Evolutionary conservation across 2,329 filamentous ascomycete genomes (phyloP).

Genomic region (Sphaerostilbella broomeana): DNA sequence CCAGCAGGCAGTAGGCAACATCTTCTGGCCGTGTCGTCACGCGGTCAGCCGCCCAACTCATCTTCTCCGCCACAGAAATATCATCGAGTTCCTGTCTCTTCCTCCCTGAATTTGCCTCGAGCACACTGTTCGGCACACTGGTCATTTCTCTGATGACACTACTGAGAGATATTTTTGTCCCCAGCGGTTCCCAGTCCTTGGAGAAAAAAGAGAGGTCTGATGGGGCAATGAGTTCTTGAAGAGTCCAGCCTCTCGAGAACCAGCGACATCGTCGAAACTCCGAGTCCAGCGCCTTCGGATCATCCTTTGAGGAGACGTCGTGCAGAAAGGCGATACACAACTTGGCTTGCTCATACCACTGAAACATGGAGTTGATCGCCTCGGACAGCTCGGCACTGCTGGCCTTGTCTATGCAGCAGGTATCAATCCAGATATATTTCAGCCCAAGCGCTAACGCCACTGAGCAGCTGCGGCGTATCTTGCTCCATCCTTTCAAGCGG

Average conservation of each 20-base stretch:
- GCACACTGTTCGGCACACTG: constrained; percentile 16
- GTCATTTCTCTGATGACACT: constrained; percentile 16
- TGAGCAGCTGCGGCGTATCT: constrained; percentile 19
- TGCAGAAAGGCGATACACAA: constrained; percentile 23
- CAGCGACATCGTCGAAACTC: constrained; percentile 18
- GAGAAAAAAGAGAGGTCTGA: constrained; percentile 21
- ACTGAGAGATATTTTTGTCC: constrained; percentile 17
- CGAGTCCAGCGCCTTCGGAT: neutral
- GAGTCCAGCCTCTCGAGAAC: constrained; percentile 25
- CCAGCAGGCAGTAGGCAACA: constrained; percentile 27
- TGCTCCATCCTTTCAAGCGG: constrained; percentile 11
- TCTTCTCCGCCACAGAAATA: constrained; percentile 22
- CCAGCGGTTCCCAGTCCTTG: constrained; percentile 17
- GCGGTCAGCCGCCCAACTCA: constrained; percentile 26
- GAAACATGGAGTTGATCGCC: constrained; percentile 29
- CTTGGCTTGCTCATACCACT: constrained; percentile 24
- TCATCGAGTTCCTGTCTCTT: constrained; percentile 3
- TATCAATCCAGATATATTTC: constrained; percentile 26
- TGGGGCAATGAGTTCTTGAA: constrained; percentile 26
- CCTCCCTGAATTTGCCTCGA: constrained; percentile 13
- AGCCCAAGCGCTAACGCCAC: constrained; percentile 15
- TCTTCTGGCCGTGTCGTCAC: constrained; percentile 26
- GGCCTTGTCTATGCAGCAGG: constrained; percentile 28
- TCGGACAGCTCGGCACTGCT: constrained; percentile 27
- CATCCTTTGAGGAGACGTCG: constrained; percentile 15